Evolutionary conservation across 139 green algal species (phyloP).

Genomic region (Chlorella sp.): DNA sequence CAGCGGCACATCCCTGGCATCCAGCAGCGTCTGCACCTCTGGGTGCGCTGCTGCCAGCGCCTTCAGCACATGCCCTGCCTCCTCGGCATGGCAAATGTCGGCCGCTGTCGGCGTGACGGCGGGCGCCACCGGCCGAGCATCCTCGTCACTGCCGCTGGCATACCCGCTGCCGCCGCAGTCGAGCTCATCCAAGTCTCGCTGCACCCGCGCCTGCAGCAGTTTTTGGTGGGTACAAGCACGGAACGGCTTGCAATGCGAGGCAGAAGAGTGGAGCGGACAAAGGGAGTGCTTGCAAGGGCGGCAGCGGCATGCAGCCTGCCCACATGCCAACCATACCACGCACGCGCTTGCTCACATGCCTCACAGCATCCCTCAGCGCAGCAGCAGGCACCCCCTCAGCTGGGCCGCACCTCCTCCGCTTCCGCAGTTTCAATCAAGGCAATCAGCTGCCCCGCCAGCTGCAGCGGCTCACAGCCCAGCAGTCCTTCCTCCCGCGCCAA

Average conservation of each 20-base stretch:
- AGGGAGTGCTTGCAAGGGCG: not conserved
- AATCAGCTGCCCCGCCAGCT: not conserved
- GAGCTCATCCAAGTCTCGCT: not conserved
- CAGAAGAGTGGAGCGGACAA: not conserved
- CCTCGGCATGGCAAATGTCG: slow-evolving; percentile 34
- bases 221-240: not conserved
- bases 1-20: not conserved
- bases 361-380: too few species aligned
- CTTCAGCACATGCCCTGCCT: slow-evolving; percentile 21
- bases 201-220: not conserved
- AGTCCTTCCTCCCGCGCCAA: not conserved
- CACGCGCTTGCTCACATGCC: too few species aligned
- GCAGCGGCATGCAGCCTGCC: too few species aligned
- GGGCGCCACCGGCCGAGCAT: not conserved
- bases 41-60: slow-evolving; percentile 2
- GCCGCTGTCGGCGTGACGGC: not conserved
- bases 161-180: not conserved
- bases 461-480: not conserved
- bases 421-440: not conserved
- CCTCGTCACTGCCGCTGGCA: not conserved
- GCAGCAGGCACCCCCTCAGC: too few species aligned
- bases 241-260: not conserved
- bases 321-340: too few species aligned
- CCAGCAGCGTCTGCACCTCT: not conserved
- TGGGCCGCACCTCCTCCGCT: slow-evolving; percentile 29